Evolutionary conservation across 176 grass and related monocot genomes (phyloP).

Genomic region (Leersia perrieri): DNA sequence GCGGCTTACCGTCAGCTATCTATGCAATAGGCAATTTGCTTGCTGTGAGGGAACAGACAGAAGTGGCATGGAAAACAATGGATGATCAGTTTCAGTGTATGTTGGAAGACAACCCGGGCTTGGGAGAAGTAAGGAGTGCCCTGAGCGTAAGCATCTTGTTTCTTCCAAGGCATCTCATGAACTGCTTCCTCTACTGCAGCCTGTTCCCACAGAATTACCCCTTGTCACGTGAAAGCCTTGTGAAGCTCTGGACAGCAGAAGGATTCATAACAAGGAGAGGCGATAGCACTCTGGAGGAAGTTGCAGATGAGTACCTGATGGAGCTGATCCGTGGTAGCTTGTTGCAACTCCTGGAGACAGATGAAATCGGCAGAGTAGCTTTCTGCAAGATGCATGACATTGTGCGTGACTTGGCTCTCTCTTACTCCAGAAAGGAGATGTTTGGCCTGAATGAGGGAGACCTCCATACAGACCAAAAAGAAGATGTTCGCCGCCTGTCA

Average conservation of each 20-base stretch:
- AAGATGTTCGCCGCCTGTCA: background rate
- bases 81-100: conserved; percentile 28
- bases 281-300: conserved; percentile 32
- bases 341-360: conserved; percentile 14
- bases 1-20: conserved; percentile 26
- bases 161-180: conserved; percentile 30
- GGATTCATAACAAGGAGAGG: conserved; percentile 24
- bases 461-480: background rate
- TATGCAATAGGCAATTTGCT: conserved; percentile 22
- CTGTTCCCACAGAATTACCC: conserved; percentile 23
- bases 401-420: conserved; percentile 29
- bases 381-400: conserved; percentile 38
- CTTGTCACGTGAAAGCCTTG: conserved; percentile 10
- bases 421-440: conserved; percentile 11
- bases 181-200: conserved; percentile 50
- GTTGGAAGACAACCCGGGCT: conserved; percentile 14
- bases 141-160: conserved; percentile 24
- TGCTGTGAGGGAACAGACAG: background rate
- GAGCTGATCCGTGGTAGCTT: conserved; percentile 25
- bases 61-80: conserved; percentile 30
- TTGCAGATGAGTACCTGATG: conserved; percentile 24
- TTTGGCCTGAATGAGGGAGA: conserved; percentile 11
- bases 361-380: conserved; percentile 16
- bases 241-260: conserved; percentile 43
- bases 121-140: conserved; percentile 24